Evolutionary conservation across 202 grass and related monocot species (phyloP).

Genomic region (Zoysia matrella): DNA sequence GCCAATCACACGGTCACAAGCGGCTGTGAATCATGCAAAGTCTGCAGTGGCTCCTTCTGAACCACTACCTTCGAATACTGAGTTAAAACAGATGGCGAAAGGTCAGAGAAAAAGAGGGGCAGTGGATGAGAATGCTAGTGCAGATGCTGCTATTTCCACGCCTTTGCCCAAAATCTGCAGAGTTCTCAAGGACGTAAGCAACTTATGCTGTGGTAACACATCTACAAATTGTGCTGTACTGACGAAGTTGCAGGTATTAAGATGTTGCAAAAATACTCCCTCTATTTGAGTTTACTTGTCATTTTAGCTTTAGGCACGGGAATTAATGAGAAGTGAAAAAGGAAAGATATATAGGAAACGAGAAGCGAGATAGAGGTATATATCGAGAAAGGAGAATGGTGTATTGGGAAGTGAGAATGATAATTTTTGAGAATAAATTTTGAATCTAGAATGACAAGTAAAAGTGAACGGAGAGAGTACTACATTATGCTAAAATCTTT

Average conservation of each 20-base stretch:
- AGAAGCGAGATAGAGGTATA: no score
- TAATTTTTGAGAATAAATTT: no score
- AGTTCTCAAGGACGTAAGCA: constrained; percentile 68
- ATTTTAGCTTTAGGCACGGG: no score
- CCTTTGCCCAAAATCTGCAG: constrained; percentile 59
- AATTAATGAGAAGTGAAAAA: no score
- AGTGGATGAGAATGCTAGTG: constrained; percentile 52
- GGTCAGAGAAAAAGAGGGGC: constrained; percentile 58
- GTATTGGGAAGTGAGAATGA: no score
- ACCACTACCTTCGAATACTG: constrained; percentile 38
- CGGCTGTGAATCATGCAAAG: constrained; percentile 50
- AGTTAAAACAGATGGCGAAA: constrained; percentile 36
- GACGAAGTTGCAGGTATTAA: constrained; percentile 65
- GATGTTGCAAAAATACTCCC: constrained; percentile 14
- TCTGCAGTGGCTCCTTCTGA: constrained; percentile 41
- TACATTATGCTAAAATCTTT: neutral
- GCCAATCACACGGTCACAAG: constrained; percentile 71
- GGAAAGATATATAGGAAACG: no score
- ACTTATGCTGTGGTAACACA: constrained; percentile 43
- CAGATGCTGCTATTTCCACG: constrained; percentile 39
- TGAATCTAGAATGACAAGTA: no score
- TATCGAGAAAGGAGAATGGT: no score
- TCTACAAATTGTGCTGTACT: constrained; percentile 35
- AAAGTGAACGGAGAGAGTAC: no score
- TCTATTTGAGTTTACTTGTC: no score